Evolutionary conservation across 257 asterid genomes (phyloP).

Genomic region (Primulina tabacum): DNA sequence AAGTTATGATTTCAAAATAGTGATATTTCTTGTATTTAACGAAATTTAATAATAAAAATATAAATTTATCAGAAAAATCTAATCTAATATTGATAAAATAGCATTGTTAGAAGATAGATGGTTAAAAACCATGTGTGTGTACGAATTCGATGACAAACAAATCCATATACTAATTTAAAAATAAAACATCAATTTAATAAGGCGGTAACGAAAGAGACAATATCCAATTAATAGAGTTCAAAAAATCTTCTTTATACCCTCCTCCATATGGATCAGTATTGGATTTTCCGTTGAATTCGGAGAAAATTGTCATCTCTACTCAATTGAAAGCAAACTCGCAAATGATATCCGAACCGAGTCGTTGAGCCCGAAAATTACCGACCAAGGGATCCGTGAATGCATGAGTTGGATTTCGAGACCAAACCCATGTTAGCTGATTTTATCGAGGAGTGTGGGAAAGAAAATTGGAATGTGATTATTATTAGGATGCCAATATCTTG

Average conservation of each 20-base stretch:
- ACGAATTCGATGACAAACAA: slow-evolving; percentile 26
- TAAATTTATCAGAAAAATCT: too few relatives aligned
- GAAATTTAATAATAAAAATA: not conserved
- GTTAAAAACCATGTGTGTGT: slow-evolving; percentile 32
- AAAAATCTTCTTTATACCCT: slow-evolving; percentile 85
- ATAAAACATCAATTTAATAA: slow-evolving; percentile 5
- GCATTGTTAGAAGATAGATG: slow-evolving; percentile 23
- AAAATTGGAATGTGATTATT: slow-evolving; percentile 78
- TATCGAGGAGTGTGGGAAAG: slow-evolving; percentile 43
- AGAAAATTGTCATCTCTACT: slow-evolving; percentile 19
- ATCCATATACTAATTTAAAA: slow-evolving; percentile 20
- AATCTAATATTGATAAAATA: too few relatives aligned
- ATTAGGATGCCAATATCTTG: slow-evolving; percentile 87
- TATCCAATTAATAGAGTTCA: slow-evolving; percentile 27
- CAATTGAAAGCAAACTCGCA: slow-evolving; percentile 54
- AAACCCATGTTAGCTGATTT: slow-evolving; percentile 59
- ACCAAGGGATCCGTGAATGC: slow-evolving; percentile 47
- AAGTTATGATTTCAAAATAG: too few relatives aligned
- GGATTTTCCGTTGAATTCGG: too few relatives aligned
- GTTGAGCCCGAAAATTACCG: slow-evolving; percentile 47
- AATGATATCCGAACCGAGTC: slow-evolving; percentile 70
- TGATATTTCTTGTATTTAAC: too few relatives aligned
- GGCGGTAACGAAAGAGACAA: slow-evolving; percentile 23
- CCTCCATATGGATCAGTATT: slow-evolving; percentile 35
- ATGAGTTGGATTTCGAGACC: slow-evolving; percentile 45